These are phyloP conservation scores for Cyberlindnera americana DNA, from an alignment of 805 yeast genomes.

Conservation along the genomic window DNA sequence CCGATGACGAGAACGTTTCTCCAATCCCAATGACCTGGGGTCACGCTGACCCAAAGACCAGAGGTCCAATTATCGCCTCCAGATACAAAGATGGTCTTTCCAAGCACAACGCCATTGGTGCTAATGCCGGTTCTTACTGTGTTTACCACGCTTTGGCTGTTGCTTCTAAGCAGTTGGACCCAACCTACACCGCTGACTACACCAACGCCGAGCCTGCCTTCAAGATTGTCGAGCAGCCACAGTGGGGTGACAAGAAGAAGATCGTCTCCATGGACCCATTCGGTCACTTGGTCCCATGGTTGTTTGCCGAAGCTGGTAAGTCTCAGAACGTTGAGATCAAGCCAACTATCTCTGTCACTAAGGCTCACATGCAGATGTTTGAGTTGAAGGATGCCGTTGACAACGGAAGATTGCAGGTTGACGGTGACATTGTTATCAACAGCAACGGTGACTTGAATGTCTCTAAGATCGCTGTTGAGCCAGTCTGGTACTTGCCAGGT, in stretches of 20 bases:
- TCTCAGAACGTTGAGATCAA: constrained; percentile 51
- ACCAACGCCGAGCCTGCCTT: constrained; percentile 63
- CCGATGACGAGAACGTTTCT: constrained; percentile 44
- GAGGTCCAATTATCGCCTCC: constrained; percentile 59
- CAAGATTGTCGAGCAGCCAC: constrained; percentile 48
- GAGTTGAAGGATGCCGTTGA: constrained; percentile 57
- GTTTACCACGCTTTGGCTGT: constrained; percentile 64
- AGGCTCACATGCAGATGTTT: constrained; percentile 58
- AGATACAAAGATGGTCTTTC: constrained; percentile 45
- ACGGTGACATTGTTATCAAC: constrained; percentile 58
- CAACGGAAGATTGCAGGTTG: constrained; percentile 50
- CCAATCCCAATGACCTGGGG: constrained; percentile 57
- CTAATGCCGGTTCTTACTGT: constrained; percentile 61
- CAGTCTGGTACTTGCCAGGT: constrained; percentile 69
- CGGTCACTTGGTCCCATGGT: constrained; percentile 64
- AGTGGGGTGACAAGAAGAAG: constrained; percentile 53
- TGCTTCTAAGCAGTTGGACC: constrained; percentile 54
- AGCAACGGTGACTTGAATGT: constrained; percentile 58
- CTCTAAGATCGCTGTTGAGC: constrained; percentile 64
- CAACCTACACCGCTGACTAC: constrained; percentile 53
- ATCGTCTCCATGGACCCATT: constrained; percentile 65
- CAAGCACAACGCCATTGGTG: constrained; percentile 62
- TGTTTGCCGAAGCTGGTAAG: constrained; percentile 42
- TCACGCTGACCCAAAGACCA: constrained; percentile 38
- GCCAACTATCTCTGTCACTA: constrained; percentile 65